Percentiles rank a stretch among this genome's conserved stretches.
These are phyloP conservation scores for Trichoderma cornu-damae DNA, from an alignment of 2,329 filamentous ascomycete species.

Conservation along the genomic window DNA sequence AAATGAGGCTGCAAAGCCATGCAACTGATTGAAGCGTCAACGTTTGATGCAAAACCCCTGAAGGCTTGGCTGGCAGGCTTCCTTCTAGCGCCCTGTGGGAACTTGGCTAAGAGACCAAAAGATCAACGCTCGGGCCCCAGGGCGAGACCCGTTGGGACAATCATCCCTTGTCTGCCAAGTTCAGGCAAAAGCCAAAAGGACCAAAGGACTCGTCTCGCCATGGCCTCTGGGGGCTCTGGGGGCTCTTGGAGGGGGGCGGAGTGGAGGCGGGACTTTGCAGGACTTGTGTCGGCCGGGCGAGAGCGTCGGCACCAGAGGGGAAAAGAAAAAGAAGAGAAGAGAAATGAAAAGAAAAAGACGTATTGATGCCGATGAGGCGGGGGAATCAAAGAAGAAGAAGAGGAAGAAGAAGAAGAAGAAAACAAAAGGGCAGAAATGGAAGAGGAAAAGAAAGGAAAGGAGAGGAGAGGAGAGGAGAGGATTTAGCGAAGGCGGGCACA, in stretches of 20 bases:
- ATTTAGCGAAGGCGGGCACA: too few species aligned
- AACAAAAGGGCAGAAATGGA: neutral
- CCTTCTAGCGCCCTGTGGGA: slow-evolving; percentile 9
- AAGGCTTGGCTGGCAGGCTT: slow-evolving; percentile 5
- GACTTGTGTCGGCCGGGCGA: slow-evolving; percentile 3
- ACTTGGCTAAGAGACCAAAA: neutral
- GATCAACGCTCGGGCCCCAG: slow-evolving; percentile 8
- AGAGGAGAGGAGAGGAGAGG: neutral
- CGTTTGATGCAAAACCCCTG: slow-evolving; percentile 13
- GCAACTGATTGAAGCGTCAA: neutral
- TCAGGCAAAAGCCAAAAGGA: slow-evolving; percentile 9
- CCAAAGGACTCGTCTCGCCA: slow-evolving; percentile 11
- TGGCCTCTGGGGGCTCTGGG: neutral
- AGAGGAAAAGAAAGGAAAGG: neutral
- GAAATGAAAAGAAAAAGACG: too few species aligned
- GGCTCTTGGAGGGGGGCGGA: too few species aligned
- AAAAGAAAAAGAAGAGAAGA: neutral
- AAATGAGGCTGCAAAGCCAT: neutral
- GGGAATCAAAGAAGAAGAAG: too few species aligned
- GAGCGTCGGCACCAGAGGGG: neutral
- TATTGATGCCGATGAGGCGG: neutral
- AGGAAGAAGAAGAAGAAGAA: neutral
- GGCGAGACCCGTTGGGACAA: neutral
- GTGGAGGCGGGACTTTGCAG: slow-evolving; percentile 16
- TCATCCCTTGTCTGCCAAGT: slow-evolving; percentile 2